Evolutionary conservation across 2,329 filamentous ascomycete species (phyloP), one percentile per base, ranked within the genome.

Genomic region (Aspergillus bombycis): DNA sequence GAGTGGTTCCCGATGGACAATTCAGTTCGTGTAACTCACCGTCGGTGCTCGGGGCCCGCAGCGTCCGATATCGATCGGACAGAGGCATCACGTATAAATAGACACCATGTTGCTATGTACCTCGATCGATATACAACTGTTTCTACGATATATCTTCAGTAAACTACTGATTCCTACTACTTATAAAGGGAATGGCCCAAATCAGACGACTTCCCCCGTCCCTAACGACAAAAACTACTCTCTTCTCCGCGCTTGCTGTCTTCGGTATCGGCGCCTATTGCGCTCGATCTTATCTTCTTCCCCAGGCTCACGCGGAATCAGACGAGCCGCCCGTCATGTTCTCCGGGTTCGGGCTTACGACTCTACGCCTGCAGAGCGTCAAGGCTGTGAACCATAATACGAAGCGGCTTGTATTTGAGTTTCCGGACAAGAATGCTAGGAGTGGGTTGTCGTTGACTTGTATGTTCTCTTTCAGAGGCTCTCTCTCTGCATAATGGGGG

Each of bases 341-440:
- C 21, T 55, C 52, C 21, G 32, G 32, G 16, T 55, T 55, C n/a
- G 52, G 52, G n/a, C n/a, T 55, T 16, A 55, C 52, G 2, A 26
- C 56, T 7, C 74, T 88, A 10, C 78, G 78, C 26, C 76, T 89
- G 2, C 77, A 86, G 61, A 85, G 83, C 66, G 77, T 80, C 12
- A 82, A 87, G 69, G 65, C 75, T 38, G 81, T 88, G 64, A 88
- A 85, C 69, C 85, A 86, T 73, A 85, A 89, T 70, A 87, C 85
- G 12, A 88, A 86, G 74, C 79, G 78, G 19, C 72, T 89, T 60
- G 79, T 85, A 4, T 89, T 89, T 65, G 82, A 82, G 63, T 76
- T 88, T 8, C 84, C 85, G 0, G 78, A 82, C 16, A 70, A 78
- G 2, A 76, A 80, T 41, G 77, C 80, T 0, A 69, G 80, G 11